Base-by-base conservation (phyloP, 768 basidiomycete species). In the Fistulinella prunicolor region DNA sequence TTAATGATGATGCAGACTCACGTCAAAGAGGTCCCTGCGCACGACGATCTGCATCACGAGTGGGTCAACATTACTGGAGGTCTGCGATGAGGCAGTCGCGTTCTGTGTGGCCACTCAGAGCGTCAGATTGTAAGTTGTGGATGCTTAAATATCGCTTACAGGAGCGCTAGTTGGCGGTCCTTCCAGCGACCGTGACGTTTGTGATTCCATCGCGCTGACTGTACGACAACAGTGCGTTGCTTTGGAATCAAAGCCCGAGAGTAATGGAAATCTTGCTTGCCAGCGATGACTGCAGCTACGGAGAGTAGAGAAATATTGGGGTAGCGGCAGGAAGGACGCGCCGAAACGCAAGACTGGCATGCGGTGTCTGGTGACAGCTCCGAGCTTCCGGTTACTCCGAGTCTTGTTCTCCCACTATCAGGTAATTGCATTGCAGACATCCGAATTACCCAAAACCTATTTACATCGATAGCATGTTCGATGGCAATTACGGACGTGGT, bases 11-110 rank as follows among this genome's bases (percentile, higher is more conserved):
- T 12, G 20, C 19, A 4, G 9, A 64, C 72, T 53, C 36, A 73
- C 74, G 32, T 72, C 70, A 20, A 72, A 67, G 28, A 75, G 60
- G 46, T 74, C 74, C 35, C 70, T 59, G 37, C 74, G 63, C 6
- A 75, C 72, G 34, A 75, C 54, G 16, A 75, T 70, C 56, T 75
- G 74, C 72, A 75, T 75, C 32, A 69, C 62, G 16, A 75, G 60
- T 2, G 69, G 65, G 12, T 50, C 61, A 4, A 22, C 1, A 14
- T 29, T 26, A n/a, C 29, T 28, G 4, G 50, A 24, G 8, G 16
- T 35, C 29, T 47, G 46, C 8, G 35, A 37, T 21, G 35, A 3
- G 2, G 19, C 6, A 3, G 35, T 6, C 6, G 24, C 17, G 6
- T 52, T 14, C 30, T 32, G 13, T 14, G 30, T 14, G 7, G 9